phyloP scores from a whole-genome alignment of 2,329 filamentous ascomycete genomes.

The Apiospora hydei region DNA sequence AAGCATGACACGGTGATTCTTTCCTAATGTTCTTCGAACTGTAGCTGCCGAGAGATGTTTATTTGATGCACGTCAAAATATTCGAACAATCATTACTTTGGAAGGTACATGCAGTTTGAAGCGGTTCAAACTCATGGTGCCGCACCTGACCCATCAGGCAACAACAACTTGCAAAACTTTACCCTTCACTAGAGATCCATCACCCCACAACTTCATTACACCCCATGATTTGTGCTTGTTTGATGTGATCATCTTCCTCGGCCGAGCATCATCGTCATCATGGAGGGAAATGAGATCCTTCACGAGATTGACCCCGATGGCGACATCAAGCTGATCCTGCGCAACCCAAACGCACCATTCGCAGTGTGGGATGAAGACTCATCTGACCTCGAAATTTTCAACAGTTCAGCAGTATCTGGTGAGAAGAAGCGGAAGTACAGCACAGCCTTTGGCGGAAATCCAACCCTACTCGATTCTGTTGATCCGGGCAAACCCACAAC shows the following conservation, averaged over 20 bases:
- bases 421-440: not conserved
- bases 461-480: not conserved
- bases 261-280: not conserved
- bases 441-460: not conserved
- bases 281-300: not conserved
- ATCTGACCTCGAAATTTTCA: not conserved
- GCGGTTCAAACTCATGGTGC: too few relatives aligned
- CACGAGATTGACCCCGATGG: not conserved
- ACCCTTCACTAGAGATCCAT: not conserved
- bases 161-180: not conserved
- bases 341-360: not conserved
- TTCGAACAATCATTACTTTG: too few relatives aligned
- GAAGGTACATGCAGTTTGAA: too few relatives aligned
- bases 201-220: not conserved
- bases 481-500: not conserved
- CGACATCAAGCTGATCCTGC: not conserved
- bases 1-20: too few relatives aligned
- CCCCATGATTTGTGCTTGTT: not conserved
- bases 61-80: too few relatives aligned
- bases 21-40: too few relatives aligned
- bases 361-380: not conserved
- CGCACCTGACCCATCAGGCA: too few relatives aligned
- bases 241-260: not conserved
- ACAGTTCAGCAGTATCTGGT: accelerated
- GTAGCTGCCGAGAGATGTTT: too few relatives aligned